A percentile compares a stretch with the other conserved stretches of the same genome.
Evolutionary conservation across 257 asterid species (phyloP).

Genomic region (Handroanthus guayacan): DNA sequence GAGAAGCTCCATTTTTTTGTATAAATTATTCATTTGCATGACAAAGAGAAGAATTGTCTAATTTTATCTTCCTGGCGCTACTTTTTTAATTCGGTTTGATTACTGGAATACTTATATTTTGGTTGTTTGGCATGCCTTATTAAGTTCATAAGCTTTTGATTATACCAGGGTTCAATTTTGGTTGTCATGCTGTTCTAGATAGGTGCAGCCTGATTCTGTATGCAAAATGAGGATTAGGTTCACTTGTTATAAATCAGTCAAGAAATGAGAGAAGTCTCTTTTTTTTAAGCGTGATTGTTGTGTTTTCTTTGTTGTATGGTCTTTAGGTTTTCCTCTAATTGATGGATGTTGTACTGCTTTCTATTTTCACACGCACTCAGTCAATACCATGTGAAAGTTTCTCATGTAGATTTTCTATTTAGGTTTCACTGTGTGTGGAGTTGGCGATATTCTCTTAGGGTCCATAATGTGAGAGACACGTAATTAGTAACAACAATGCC

Average conservation of each 20-base stretch:
- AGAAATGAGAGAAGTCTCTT: too few relatives aligned
- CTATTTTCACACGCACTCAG: neutral
- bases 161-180: neutral
- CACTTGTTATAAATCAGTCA: neutral
- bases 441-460: neutral
- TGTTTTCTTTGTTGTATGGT: neutral
- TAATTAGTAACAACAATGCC: neutral
- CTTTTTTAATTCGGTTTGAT: neutral
- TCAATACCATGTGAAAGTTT: neutral
- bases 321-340: neutral
- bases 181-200: neutral
- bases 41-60: slow-evolving; percentile 2
- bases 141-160: neutral
- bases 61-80: neutral
- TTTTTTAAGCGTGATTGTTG: neutral
- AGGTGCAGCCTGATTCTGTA: neutral
- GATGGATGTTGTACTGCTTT: neutral
- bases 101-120: neutral
- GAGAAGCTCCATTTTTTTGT: neutral
- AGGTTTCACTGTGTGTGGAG: neutral
- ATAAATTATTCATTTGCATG: slow-evolving; percentile 5
- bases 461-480: neutral
- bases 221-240: slow-evolving; percentile 1
- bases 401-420: neutral
- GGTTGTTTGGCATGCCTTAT: neutral